Base-by-base conservation (phyloP, 1,139 yeast species). In the Meyerozyma elateridarum region DNA sequence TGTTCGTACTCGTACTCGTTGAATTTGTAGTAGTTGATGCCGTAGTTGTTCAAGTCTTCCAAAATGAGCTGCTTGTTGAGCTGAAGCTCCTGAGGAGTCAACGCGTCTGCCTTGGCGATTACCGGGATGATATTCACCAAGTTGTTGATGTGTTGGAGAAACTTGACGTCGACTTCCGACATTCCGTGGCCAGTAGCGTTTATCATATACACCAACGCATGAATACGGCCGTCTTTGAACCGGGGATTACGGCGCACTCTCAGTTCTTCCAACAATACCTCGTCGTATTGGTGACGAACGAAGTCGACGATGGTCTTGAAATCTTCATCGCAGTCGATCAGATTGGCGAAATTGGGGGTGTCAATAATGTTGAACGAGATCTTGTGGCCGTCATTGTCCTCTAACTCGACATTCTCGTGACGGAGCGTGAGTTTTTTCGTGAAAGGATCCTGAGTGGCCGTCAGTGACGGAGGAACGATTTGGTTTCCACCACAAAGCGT, bases 401-500 rank as follows among this genome's bases (percentile, higher is more conserved):
- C 69, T 41, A 83, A 57, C 46, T 83, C 93, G 16, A 82, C 70
- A 14, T 74, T 70, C 88, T 80, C 40, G 77, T 67, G 8, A 82
- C 75, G 31, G 78, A 76, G 4, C 73, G 74, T 1, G 80, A 76
- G 47, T 75, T 81, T 46, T 71, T 70, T 13, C 18, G 39, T 68
- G 56, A 13, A 74, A 71, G 40, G 61, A 46, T 41, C 60, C 32
- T 39, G 74, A 64, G 40, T 65, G 58, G 49, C 71, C 40, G 64
- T 77, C 49, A 9, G 47, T 33, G 56, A 51, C 5, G 56, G 48
- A 12, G 58, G 56, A 20, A 53, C 58, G 22, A 54, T 53, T 28
- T 51, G 40, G 45, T 83, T 79, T 42, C 91, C 94, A 29, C 95
- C 96, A 62, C 97, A 89, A 36, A 83, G 64, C 8, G 81, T 73